Evolutionary conservation across 208 protist species (phyloP).

Genomic region (Leishmania martiniquensis): DNA sequence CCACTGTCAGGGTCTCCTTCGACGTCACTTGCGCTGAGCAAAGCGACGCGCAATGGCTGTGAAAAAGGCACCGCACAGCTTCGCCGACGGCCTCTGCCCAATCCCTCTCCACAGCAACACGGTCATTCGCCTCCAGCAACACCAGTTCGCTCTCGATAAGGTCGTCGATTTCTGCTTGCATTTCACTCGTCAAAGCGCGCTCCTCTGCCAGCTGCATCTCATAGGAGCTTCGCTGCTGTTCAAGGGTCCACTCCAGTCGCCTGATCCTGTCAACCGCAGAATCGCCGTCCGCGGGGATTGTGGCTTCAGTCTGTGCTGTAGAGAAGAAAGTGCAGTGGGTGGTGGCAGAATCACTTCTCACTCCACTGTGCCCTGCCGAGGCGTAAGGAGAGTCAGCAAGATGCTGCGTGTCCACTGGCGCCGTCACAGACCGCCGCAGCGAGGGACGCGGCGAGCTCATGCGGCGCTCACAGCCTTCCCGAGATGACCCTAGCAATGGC

Average conservation of each 20-base stretch:
- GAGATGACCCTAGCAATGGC: slow-evolving; percentile 17
- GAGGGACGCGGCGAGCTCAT: slow-evolving; percentile 24
- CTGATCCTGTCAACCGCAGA: slow-evolving; percentile 1
- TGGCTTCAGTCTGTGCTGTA: neutral
- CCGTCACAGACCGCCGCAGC: slow-evolving; percentile 14
- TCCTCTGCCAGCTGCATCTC: slow-evolving; percentile 45
- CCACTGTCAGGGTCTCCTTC: neutral
- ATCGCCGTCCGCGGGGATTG: neutral
- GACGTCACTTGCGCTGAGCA: neutral
- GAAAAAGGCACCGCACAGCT: neutral
- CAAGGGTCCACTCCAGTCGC: slow-evolving; percentile 17
- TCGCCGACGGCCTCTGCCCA: slow-evolving; percentile 17
- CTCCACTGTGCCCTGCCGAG: neutral
- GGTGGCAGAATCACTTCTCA: neutral
- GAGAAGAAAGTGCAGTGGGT: neutral
- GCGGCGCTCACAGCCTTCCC: slow-evolving; percentile 10
- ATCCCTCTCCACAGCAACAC: slow-evolving; percentile 35
- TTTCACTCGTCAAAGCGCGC: slow-evolving; percentile 53
- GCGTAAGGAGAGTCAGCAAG: slow-evolving; percentile 4
- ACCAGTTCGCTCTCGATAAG: slow-evolving; percentile 55
- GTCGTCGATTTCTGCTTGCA: slow-evolving; percentile 78
- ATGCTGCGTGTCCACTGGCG: slow-evolving; percentile 11
- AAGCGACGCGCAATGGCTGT: neutral
- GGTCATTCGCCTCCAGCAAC: slow-evolving; percentile 44
- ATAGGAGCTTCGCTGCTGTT: slow-evolving; percentile 28